These are phyloP conservation scores for Corymbia calophylla DNA, from an alignment of 441 rosid species.

Conservation along the genomic window DNA sequence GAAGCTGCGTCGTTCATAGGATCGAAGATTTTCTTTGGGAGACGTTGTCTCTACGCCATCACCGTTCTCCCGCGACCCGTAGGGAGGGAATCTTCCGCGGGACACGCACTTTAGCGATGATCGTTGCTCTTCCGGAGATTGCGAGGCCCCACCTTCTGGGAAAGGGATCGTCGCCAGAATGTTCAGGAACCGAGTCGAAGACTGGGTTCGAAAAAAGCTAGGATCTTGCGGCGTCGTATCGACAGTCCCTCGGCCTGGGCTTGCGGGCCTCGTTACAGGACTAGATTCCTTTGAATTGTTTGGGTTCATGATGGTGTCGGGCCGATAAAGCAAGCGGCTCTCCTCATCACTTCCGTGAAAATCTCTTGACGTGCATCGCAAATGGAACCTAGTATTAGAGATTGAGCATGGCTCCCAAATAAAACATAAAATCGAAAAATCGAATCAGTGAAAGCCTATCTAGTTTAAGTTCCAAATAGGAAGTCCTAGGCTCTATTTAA, in stretches of 20 bases:
- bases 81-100: neutral
- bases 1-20: neutral
- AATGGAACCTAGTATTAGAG: no score
- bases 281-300: neutral
- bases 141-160: neutral
- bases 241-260: neutral
- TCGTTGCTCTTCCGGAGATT: neutral
- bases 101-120: neutral
- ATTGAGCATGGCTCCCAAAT: no score
- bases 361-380: neutral
- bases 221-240: neutral
- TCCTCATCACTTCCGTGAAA: fast-evolving
- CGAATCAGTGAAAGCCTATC: no score
- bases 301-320: neutral
- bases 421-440: no score
- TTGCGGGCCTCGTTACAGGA: neutral
- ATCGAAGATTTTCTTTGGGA: neutral
- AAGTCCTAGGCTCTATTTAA: no score
- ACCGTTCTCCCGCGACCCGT: neutral
- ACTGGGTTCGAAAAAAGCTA: neutral
- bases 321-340: neutral
- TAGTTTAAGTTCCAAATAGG: no score
- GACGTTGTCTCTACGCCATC: neutral
- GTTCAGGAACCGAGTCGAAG: neutral
- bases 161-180: neutral